Evolutionary conservation across 2,329 filamentous ascomycete species (phyloP).

Genomic region (Teratosphaeria nubilosa): DNA sequence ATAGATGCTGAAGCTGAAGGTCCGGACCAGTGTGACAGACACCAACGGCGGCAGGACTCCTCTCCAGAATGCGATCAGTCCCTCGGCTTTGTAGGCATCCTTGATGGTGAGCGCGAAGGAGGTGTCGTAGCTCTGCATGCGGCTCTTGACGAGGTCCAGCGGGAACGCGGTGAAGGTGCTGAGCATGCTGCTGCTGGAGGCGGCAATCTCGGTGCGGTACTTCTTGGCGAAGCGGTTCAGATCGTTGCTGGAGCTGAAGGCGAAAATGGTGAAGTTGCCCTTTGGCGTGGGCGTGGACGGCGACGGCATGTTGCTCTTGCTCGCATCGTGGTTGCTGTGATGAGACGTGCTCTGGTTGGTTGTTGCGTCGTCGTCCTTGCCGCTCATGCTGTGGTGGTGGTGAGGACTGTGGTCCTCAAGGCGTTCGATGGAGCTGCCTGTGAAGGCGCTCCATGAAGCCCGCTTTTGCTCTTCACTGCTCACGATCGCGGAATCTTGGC

Average conservation of each 20-base stretch:
- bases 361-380: conserved; percentile 8
- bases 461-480: conserved; percentile 4
- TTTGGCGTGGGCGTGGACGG: neutral
- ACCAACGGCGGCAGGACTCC: conserved; percentile 68
- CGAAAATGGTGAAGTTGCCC: neutral
- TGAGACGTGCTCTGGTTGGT: neutral
- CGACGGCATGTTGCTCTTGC: neutral
- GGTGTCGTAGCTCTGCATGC: conserved; percentile 66
- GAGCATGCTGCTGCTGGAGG: conserved; percentile 65
- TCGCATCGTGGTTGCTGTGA: neutral
- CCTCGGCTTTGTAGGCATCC: conserved; percentile 56
- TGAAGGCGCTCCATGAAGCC: conserved; percentile 23
- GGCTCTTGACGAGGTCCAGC: conserved; percentile 79
- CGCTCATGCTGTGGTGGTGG: conserved; percentile 13
- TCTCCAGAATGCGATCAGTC: conserved; percentile 41
- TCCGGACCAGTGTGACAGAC: conserved; percentile 67
- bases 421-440: conserved; percentile 20
- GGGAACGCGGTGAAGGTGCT: conserved; percentile 76
- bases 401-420: conserved; percentile 16
- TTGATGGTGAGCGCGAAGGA: conserved; percentile 53
- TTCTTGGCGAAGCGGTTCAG: conserved; percentile 55
- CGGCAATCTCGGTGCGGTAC: conserved; percentile 72
- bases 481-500: neutral
- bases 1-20: conserved; percentile 71
- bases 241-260: conserved; percentile 29